These are phyloP conservation scores for Ceratocystis diversiconidia DNA, from an alignment of 2,329 filamentous ascomycete species.

Conservation along the genomic window DNA sequence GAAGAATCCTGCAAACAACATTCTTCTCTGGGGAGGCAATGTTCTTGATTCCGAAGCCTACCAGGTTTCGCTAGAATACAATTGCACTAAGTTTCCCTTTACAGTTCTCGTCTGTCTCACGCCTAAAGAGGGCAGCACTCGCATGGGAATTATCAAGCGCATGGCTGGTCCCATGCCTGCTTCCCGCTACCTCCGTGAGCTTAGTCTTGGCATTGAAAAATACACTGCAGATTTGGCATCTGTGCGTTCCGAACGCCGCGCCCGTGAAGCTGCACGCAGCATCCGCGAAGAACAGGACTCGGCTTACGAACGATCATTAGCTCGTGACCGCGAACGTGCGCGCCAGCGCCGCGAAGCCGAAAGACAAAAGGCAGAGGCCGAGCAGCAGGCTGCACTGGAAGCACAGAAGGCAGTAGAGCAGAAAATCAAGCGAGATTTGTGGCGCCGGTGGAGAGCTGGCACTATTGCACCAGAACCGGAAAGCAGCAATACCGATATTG, in stretches of 20 bases:
- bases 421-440: constrained; percentile 42
- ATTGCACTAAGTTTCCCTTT: constrained; percentile 87
- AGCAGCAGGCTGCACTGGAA: constrained; percentile 44
- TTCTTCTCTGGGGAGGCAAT: constrained; percentile 85
- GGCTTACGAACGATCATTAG: constrained; percentile 84
- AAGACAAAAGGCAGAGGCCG: constrained; percentile 47
- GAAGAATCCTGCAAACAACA: constrained; percentile 58
- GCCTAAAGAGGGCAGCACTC: constrained; percentile 64
- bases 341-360: constrained; percentile 56
- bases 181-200: constrained; percentile 57
- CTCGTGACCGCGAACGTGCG: constrained; percentile 73
- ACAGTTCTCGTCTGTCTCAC: constrained; percentile 76
- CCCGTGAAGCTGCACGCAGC: constrained; percentile 66
- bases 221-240: constrained; percentile 62
- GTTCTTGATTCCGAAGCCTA: constrained; percentile 89
- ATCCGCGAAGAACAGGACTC: constrained; percentile 81
- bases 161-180: constrained; percentile 59
- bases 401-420: constrained; percentile 45
- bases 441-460: constrained; percentile 66
- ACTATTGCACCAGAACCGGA: constrained; percentile 55
- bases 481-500: constrained; percentile 46
- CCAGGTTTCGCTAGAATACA: constrained; percentile 75
- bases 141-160: constrained; percentile 81
- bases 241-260: constrained; percentile 60
- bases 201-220: constrained; percentile 58